Evolutionary conservation across 345 rosid species (phyloP).

Genomic region (Citropsis articulata): DNA sequence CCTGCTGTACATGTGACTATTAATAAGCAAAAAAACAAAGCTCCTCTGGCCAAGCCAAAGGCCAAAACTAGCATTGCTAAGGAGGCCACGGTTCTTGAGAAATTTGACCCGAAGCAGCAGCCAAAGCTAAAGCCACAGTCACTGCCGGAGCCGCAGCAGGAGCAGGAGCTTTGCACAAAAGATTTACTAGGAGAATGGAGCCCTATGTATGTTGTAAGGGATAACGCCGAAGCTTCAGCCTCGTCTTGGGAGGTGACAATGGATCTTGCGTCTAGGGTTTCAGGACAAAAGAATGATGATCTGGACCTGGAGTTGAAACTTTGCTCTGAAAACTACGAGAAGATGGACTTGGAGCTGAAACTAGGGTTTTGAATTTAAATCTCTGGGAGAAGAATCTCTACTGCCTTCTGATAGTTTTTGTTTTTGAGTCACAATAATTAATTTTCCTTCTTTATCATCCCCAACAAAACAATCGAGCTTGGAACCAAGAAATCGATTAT

Average conservation of each 20-base stretch:
- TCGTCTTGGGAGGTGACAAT: neutral
- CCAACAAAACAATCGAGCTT: neutral
- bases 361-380: conserved; percentile 4
- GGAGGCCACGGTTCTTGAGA: neutral
- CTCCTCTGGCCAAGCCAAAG: neutral
- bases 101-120: neutral
- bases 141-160: neutral
- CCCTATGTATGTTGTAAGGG: neutral
- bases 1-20: neutral
- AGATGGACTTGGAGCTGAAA: conserved; percentile 1
- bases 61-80: neutral
- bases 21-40: neutral
- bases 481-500: neutral
- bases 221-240: neutral
- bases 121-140: neutral
- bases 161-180: neutral
- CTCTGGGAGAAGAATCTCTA: neutral
- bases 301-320: conserved; percentile 11
- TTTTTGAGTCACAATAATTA: neutral
- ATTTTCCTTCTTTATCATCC: neutral
- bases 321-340: neutral
- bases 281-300: neutral
- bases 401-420: neutral
- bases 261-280: neutral
- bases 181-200: neutral